Conservation (phyloP, 805 yeast species). For the Teunomyces funiuensis region DNA sequence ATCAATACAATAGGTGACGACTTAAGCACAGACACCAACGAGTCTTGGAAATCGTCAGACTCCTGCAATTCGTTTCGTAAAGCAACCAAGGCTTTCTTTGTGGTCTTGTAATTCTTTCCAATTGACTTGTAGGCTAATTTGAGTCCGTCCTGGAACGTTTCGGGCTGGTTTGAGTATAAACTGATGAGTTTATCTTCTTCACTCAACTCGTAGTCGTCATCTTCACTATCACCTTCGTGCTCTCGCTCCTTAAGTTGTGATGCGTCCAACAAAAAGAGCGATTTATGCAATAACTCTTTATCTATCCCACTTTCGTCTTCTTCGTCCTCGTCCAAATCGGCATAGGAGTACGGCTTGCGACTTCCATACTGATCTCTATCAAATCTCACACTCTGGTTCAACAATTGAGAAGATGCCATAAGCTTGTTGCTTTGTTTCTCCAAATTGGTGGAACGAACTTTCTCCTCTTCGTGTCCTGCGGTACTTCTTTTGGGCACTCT, state of each 20-base stretch:
- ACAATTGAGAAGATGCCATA: conserved; percentile 27
- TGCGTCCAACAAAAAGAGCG: conserved; percentile 24
- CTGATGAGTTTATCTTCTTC: conserved; percentile 48
- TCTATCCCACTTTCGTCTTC: conserved; percentile 18
- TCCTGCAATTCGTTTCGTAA: conserved; percentile 63
- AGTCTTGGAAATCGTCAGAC: conserved; percentile 65
- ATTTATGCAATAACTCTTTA: conserved; percentile 18
- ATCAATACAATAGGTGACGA: conserved; percentile 80
- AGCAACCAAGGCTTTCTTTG: conserved; percentile 59
- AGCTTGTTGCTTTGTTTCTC: conserved; percentile 11
- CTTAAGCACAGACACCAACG: conserved; percentile 64
- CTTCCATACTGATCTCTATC: conserved; percentile 21
- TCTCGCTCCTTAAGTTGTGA: conserved; percentile 10
- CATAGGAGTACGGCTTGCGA: conserved; percentile 27
- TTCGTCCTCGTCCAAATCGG: conserved; percentile 32
- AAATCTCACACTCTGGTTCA: conserved; percentile 19
- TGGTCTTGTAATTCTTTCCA: conserved; percentile 64
- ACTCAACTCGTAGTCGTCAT: conserved; percentile 20
- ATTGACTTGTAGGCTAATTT: conserved; percentile 71
- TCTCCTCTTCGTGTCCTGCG: not conserved
- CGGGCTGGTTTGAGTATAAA: conserved; percentile 84
- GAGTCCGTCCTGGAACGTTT: conserved; percentile 66
- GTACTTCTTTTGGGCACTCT: conserved; percentile 20
- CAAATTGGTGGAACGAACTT: not conserved
- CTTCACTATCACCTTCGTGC: conserved; percentile 26